Percentiles rank a stretch among this genome's conserved stretches.
Evolutionary conservation across 345 rosid genomes (phyloP).

Genomic region (Linum tenue): DNA sequence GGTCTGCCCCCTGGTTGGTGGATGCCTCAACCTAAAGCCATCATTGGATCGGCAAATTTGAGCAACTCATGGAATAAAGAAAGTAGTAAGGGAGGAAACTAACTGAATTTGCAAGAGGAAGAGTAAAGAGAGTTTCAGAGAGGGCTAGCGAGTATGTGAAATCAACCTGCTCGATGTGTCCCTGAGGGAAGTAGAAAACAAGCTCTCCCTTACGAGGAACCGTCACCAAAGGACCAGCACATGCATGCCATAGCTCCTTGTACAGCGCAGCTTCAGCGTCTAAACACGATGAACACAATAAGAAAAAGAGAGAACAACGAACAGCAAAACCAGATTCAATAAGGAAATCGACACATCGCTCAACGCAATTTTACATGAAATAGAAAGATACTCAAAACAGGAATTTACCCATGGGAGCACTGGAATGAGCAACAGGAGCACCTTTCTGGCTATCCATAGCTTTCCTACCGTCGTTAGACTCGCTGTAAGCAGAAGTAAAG

Average conservation of each 20-base stretch:
- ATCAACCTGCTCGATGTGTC: slow-evolving; percentile 89
- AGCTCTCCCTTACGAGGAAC: slow-evolving; percentile 70
- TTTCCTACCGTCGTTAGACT: slow-evolving; percentile 12
- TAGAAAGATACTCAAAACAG: not conserved
- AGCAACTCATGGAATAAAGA: not conserved
- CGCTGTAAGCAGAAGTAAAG: slow-evolving; percentile 17
- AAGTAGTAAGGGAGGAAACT: not conserved
- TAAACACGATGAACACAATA: slow-evolving; percentile 3
- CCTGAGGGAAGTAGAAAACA: slow-evolving; percentile 84
- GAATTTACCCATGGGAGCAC: slow-evolving; percentile 15
- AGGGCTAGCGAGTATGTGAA: not conserved
- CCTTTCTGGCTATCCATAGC: slow-evolving; percentile 18
- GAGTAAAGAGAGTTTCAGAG: not conserved
- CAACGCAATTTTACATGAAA: not conserved
- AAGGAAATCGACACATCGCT: not conserved
- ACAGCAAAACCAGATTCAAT: not conserved
- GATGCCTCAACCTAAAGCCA: slow-evolving; percentile 66
- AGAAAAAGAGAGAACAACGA: not conserved
- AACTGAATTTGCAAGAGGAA: not conserved
- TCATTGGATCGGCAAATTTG: not conserved
- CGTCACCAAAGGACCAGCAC: slow-evolving; percentile 81
- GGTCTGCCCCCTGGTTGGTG: slow-evolving; percentile 62
- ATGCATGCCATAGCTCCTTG: slow-evolving; percentile 87
- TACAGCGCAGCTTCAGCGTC: slow-evolving; percentile 63
- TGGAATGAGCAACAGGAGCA: slow-evolving; percentile 11